Evolutionary conservation across 2,329 filamentous ascomycete genomes (phyloP), one percentile per base, ranked within the genome.

Genomic region (Hirsutella minnesotensis): DNA sequence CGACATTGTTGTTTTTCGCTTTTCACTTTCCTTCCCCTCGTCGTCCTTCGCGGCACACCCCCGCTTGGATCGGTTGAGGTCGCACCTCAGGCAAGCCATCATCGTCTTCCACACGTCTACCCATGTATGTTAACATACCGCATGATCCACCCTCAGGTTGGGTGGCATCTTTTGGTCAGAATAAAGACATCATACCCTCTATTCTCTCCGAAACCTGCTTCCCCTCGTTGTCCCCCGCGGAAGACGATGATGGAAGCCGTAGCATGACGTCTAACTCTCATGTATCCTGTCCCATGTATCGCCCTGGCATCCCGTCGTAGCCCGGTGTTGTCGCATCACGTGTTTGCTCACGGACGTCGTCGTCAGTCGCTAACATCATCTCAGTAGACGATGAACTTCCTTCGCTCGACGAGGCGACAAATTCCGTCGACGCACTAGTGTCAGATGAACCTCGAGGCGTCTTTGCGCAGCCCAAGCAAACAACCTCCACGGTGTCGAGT

Each of bases 381-480:
- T 27, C 12, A 27, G 24, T 27, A 84, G 80, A 82, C 61, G 78
- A 83, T 54, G 73, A 77, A 40, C 60, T 77, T n/a, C 66, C 69
- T 45, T 73, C 71, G 10, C 65, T 81, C 38, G 77, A 80, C 47
- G 78, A 81, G 49, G 79, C 72, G 12, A 71, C 69, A 3, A 68
- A 69, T 36, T 79, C 74, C n/a, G 75, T 86, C 34, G 81, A 85
- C 56, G 79, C 79, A 3, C 63, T 86, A 4, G 81, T 86, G 12
- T 75, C 79, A 19, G 81, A 86, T 53, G 64, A 75, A n/a, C 46
- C 51, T 9, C 52, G 49, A 22, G 48, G 46, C 19, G 39, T 46
- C 9, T 44, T 49, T 40, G 22, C 47, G 42, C 41, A 31, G 48
- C 46, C 22, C 9, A 27, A 21, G 5, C 21, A 21, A 15, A 36